Evolutionary conservation across 2,329 filamentous ascomycete species (phyloP).

Genomic region (Penicillium psychrosexuale): DNA sequence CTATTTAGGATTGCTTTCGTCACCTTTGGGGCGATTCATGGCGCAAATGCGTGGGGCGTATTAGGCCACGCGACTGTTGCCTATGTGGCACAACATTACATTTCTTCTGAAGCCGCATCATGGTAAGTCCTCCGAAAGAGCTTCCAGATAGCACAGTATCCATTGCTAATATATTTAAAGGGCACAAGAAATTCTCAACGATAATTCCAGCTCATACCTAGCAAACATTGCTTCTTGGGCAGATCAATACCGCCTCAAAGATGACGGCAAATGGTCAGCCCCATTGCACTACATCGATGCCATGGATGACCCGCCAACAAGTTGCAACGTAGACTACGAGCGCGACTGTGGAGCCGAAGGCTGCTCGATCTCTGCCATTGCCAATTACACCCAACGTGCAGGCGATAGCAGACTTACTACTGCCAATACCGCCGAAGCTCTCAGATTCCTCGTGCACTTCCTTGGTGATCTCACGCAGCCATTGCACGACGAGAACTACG

Average conservation of each 20-base stretch:
- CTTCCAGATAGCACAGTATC: no score
- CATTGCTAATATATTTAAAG: conserved; percentile 8
- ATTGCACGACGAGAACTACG: conserved; percentile 60
- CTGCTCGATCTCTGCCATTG: conserved; percentile 54
- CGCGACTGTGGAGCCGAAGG: conserved; percentile 52
- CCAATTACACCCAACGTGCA: conserved; percentile 45
- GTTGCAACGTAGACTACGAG: conserved; percentile 49
- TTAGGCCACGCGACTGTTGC: conserved; percentile 56
- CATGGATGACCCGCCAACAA: conserved; percentile 46
- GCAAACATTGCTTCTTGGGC: conserved; percentile 55
- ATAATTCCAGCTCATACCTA: conserved; percentile 47
- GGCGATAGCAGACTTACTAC: conserved; percentile 28
- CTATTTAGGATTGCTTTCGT: conserved; percentile 11
- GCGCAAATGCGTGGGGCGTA: conserved; percentile 48
- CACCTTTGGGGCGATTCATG: conserved; percentile 7
- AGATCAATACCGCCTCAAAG: conserved; percentile 50
- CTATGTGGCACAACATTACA: conserved; percentile 52
- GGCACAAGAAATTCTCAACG: conserved; percentile 44
- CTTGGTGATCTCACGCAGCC: conserved; percentile 74
- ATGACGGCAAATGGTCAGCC: conserved; percentile 48
- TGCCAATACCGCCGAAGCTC: conserved; percentile 42
- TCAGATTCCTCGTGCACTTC: conserved; percentile 50
- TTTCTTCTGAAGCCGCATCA: conserved; percentile 42
- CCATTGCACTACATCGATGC: conserved; percentile 54
- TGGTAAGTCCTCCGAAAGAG: conserved; percentile 30